Conservation (phyloP, 1,284 basidiomycete species). For the Blastosporella zonata region DNA sequence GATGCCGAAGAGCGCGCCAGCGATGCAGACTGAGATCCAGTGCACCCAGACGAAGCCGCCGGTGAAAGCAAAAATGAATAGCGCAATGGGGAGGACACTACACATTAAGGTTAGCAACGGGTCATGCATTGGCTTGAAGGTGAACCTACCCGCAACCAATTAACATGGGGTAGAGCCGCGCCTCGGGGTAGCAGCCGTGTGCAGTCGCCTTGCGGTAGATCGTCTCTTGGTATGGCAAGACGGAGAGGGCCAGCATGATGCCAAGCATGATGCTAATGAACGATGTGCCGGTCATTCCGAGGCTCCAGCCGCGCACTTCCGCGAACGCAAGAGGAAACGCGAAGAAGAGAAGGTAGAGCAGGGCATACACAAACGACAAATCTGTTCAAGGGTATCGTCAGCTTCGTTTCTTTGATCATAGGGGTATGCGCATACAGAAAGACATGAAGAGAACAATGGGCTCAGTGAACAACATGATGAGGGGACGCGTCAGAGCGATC, state of each 20-base stretch:
- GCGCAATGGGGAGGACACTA: conserved; percentile 34
- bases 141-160: conserved; percentile 40
- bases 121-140: conserved; percentile 16
- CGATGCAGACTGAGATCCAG: conserved; percentile 36
- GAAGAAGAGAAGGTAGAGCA: conserved; percentile 39
- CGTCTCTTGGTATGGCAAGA: conserved; percentile 33
- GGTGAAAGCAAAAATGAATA: conserved; percentile 46
- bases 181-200: conserved; percentile 48
- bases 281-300: conserved; percentile 43
- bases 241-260: conserved; percentile 30
- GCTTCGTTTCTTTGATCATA: neutral
- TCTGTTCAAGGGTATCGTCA: conserved; percentile 25
- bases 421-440: conserved; percentile 29
- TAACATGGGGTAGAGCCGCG: conserved; percentile 47
- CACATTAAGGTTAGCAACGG: neutral
- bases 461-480: conserved; percentile 40
- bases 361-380: conserved; percentile 23
- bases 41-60: conserved; percentile 37
- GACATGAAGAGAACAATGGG: conserved; percentile 43
- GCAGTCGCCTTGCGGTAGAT: conserved; percentile 29
- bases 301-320: conserved; percentile 39
- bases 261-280: conserved; percentile 48
- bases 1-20: conserved; percentile 36
- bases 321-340: conserved; percentile 37
- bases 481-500: conserved; percentile 36